Percentiles rank a stretch among this genome's conserved stretches.
These are phyloP conservation scores for Primulina eburnea DNA, from an alignment of 257 asterid species.

Conservation along the genomic window DNA sequence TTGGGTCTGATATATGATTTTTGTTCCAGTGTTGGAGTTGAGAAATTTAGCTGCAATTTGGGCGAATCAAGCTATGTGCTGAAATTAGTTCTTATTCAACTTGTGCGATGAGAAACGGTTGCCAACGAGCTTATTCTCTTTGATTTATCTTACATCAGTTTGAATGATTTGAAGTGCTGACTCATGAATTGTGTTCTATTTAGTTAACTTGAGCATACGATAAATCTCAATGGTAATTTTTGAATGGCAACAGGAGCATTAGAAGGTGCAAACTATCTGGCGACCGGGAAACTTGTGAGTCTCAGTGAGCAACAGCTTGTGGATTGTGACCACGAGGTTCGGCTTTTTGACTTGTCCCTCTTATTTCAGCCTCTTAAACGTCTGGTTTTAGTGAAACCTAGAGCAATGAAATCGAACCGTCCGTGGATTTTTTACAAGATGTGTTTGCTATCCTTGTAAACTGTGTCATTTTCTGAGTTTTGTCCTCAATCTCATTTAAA, in stretches of 20 bases:
- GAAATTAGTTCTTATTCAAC: background rate
- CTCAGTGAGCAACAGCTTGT: slow-evolving; percentile 77
- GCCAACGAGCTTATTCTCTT: background rate
- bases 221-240: slow-evolving; percentile 1
- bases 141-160: background rate
- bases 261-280: slow-evolving; percentile 81
- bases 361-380: no score
- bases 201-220: background rate
- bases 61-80: background rate
- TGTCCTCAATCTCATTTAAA: no score
- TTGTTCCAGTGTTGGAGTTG: background rate
- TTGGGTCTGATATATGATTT: background rate
- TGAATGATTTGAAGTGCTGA: background rate
- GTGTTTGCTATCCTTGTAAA: no score
- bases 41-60: no score
- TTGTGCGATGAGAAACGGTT: background rate
- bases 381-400: no score
- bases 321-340: no score
- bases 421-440: no score
- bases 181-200: background rate
- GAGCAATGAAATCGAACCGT: no score
- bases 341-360: no score
- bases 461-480: no score
- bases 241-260: slow-evolving; percentile 64
- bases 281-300: slow-evolving; percentile 79